phyloP scores from a whole-genome alignment of 352 stramenopile species.

The Phytophthora cryptogea region DNA sequence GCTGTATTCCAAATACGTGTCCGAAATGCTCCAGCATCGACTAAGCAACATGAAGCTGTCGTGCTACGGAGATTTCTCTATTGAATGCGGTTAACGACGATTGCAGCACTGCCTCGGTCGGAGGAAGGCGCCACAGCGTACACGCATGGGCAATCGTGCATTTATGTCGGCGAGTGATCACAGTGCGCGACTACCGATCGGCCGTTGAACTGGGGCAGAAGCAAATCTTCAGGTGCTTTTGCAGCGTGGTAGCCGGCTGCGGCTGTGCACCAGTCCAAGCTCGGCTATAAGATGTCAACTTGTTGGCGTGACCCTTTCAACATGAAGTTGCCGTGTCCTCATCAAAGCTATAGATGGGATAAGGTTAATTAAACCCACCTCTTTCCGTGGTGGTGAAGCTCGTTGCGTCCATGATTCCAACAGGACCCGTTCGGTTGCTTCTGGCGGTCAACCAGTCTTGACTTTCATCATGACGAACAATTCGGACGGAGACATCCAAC shows the following conservation, averaged over 20 bases:
- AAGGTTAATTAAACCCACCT: slow-evolving; percentile 13
- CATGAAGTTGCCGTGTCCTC: background rate
- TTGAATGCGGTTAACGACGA: too few relatives aligned
- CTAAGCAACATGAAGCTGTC: background rate
- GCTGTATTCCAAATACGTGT: too few relatives aligned
- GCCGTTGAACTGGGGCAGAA: too few relatives aligned
- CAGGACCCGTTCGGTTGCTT: background rate
- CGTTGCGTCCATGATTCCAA: slow-evolving; percentile 6
- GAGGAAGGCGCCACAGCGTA: too few relatives aligned
- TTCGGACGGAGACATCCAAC: too few relatives aligned
- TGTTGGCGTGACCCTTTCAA: slow-evolving; percentile 7
- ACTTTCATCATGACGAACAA: too few relatives aligned
- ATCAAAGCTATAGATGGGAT: slow-evolving; percentile 1
- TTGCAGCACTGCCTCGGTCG: too few relatives aligned
- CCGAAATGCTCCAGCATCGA: too few relatives aligned
- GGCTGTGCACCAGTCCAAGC: slow-evolving; percentile 24
- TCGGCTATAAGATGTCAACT: too few relatives aligned
- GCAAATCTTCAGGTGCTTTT: slow-evolving; percentile 29
- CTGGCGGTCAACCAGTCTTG: too few relatives aligned
- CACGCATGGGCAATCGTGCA: background rate
- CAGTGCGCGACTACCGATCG: slow-evolving; percentile 18
- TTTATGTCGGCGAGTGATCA: background rate
- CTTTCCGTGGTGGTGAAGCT: slow-evolving; percentile 11
- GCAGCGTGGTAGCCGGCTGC: slow-evolving; percentile 16
- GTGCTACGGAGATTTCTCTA: background rate